A percentile compares a stretch with the other conserved stretches of the same genome.
phyloP scores from a whole-genome alignment of 2,329 filamentous ascomycete species.

The Orbilia brochopaga region DNA sequence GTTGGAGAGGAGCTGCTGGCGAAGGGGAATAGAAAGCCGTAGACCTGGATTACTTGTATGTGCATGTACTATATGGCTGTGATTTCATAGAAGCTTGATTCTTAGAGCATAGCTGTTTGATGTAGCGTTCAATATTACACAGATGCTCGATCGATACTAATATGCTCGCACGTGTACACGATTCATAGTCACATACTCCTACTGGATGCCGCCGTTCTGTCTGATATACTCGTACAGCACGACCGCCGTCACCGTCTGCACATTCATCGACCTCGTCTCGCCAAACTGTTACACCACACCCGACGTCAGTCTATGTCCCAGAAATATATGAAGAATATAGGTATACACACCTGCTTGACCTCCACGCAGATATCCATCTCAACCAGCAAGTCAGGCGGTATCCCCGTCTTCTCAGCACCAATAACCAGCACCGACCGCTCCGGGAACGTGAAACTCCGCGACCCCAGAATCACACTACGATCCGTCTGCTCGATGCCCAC shows the following conservation, averaged over 20 bases:
- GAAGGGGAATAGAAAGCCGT: slow-evolving; percentile 55
- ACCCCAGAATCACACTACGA: slow-evolving; percentile 60
- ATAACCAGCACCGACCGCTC: slow-evolving; percentile 61
- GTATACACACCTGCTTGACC: slow-evolving; percentile 60
- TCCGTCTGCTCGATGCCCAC: slow-evolving; percentile 66
- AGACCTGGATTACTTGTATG: neutral
- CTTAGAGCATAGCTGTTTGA: too few relatives aligned
- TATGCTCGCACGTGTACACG: neutral
- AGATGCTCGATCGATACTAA: neutral
- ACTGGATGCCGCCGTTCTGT: slow-evolving; percentile 55
- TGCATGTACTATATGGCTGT: too few relatives aligned
- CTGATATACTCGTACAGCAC: slow-evolving; percentile 64
- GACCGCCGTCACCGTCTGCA: slow-evolving; percentile 64
- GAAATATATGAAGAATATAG: neutral
- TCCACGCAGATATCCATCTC: slow-evolving; percentile 64
- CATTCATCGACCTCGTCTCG: slow-evolving; percentile 64
- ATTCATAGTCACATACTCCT: neutral
- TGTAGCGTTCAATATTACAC: neutral
- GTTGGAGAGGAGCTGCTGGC: slow-evolving; percentile 60
- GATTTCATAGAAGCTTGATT: too few relatives aligned
- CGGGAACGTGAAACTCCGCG: slow-evolving; percentile 53
- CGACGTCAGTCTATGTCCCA: slow-evolving; percentile 10
- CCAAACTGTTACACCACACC: slow-evolving; percentile 55
- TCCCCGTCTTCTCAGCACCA: slow-evolving; percentile 63
- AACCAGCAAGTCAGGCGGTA: slow-evolving; percentile 61